Evolutionary conservation across 257 asterid species (phyloP), one percentile per base, ranked within the genome.

Genomic region (Cruciata laevipes): DNA sequence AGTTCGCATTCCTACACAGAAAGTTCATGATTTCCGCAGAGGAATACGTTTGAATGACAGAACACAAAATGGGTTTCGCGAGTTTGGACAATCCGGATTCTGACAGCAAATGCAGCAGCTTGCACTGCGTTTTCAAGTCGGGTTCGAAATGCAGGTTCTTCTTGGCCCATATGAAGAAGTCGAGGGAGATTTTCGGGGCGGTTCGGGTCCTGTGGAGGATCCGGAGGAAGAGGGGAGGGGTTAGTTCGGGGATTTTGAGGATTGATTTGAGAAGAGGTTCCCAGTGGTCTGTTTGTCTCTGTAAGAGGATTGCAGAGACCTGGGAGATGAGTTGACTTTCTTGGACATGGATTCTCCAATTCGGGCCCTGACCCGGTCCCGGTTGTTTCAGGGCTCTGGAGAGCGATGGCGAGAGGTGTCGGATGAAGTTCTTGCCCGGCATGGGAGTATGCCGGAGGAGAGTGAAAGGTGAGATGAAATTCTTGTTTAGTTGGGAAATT

Each of bases 141-240:
- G 96, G 95, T 63, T 77, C 70, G 73, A 91, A 87, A 12, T 67
- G 83, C n/a, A 82, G 84, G 37, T 72, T 78, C 53, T 74, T 77
- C 72, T 75, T 75, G n/a, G 89, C 89, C 87, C 89, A 87, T 18
- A 79, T 75, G 82, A 80, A 89, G 89, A 91, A 91, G 52, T 56
- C 53, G 57, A 84, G 76, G 60, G 90, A 87, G 75, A 83, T 74
- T 63, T 75, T 68, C 18, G 96, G 93, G 51, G 77, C 80, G 44
- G 72, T 40, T 67, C 75, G 85, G 75, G 83, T 85, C 70, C 63
- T 77, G 67, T 68, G 71, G 56, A 91, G 75, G 79, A 91, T 79
- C 75, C 78, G 89, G 69, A 74, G 83, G 75, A 89, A 91, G 49
- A 84, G 79, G 59, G 61, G 69, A 0, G 97, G 84, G 51, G 86